Percentiles rank a stretch among this genome's conserved stretches.
Evolutionary conservation across 306 rosid genomes (phyloP).

Genomic region (Glycine latifolia): DNA sequence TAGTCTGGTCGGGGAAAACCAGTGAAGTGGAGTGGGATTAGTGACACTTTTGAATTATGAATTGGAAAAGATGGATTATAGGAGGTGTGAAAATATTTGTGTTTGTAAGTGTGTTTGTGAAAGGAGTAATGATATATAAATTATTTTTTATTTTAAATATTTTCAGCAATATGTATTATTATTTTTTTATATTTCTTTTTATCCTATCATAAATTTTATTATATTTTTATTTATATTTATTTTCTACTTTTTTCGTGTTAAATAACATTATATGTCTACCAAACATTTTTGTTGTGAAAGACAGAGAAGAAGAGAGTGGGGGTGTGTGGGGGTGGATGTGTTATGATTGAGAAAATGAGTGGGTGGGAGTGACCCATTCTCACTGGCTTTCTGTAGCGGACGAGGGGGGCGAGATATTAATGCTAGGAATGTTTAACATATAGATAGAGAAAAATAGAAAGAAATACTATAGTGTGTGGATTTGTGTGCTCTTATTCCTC

Average conservation of each 20-base stretch:
- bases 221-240: too few relatives aligned
- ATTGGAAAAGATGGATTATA: slow-evolving; percentile 58
- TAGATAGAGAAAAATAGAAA: background rate
- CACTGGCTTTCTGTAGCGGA: slow-evolving; percentile 83
- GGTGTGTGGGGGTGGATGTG: slow-evolving; percentile 34
- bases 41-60: slow-evolving; percentile 51
- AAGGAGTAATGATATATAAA: too few relatives aligned
- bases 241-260: too few relatives aligned
- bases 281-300: slow-evolving; percentile 5
- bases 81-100: slow-evolving; percentile 37
- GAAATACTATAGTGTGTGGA: too few relatives aligned
- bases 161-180: too few relatives aligned
- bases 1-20: slow-evolving; percentile 83
- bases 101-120: slow-evolving; percentile 46
- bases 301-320: slow-evolving; percentile 51
- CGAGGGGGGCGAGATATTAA: slow-evolving; percentile 92
- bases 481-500: too few relatives aligned
- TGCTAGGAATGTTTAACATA: slow-evolving; percentile 65
- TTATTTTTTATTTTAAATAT: too few relatives aligned
- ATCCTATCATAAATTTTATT: too few relatives aligned
- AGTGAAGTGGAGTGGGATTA: slow-evolving; percentile 57
- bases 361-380: slow-evolving; percentile 85
- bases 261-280: too few relatives aligned
- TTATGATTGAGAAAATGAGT: slow-evolving; percentile 96
- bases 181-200: too few relatives aligned